Evolutionary conservation across 1,284 basidiomycete genomes (phyloP).

Genomic region (Exsudoporus floridanus): DNA sequence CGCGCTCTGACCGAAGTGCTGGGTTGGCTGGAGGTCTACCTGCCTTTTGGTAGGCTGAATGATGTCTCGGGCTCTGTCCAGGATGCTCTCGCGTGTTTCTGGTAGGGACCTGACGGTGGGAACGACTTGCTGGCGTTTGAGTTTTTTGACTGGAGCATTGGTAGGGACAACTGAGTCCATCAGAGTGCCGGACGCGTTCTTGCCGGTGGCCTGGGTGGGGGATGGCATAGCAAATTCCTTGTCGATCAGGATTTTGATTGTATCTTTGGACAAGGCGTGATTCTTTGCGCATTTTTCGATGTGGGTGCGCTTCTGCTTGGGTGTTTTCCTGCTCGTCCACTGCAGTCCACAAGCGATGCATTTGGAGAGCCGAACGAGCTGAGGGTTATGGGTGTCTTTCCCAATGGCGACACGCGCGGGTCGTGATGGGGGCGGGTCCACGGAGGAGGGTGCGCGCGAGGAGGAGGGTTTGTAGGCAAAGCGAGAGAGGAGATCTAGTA

Average conservation of each 20-base stretch:
- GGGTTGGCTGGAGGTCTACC: constrained; percentile 26
- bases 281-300: constrained; percentile 68
- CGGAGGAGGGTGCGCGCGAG: neutral
- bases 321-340: constrained; percentile 70
- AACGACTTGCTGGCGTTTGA: constrained; percentile 40
- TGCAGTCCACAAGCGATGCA: constrained; percentile 64
- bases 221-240: constrained; percentile 41
- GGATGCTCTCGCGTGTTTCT: constrained; percentile 52
- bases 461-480: constrained; percentile 35
- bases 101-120: constrained; percentile 48
- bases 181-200: constrained; percentile 42
- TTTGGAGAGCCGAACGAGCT: constrained; percentile 49
- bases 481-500: constrained; percentile 20
- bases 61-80: constrained; percentile 54
- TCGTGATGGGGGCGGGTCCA: constrained; percentile 1
- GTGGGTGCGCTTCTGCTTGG: constrained; percentile 60
- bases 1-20: constrained; percentile 32
- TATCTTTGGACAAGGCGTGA: constrained; percentile 51
- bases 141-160: constrained; percentile 46
- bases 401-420: neutral
- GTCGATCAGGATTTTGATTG: constrained; percentile 52
- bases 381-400: constrained; percentile 23
- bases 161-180: constrained; percentile 54
- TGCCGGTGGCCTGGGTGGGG: neutral
- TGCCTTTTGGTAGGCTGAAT: constrained; percentile 29